Evolutionary conservation across 805 yeast genomes (phyloP).

Genomic region (Schizosaccharomyces japonicus): DNA sequence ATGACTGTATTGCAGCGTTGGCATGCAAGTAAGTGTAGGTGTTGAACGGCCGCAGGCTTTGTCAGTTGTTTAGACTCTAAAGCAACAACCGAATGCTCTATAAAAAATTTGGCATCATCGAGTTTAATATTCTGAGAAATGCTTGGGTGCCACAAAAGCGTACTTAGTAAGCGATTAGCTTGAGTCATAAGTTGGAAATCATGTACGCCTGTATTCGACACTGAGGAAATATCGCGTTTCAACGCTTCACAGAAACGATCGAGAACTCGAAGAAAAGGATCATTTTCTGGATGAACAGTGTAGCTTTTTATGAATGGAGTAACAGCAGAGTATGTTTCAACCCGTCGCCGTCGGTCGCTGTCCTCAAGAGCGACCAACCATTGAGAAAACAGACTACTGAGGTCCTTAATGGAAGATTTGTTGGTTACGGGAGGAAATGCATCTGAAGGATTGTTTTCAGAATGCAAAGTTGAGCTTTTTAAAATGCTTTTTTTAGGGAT

Average conservation of each 20-base stretch:
- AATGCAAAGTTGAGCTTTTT: background rate
- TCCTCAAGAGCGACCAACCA: background rate
- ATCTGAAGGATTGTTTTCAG: background rate
- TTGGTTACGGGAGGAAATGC: background rate
- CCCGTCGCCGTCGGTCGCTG: background rate
- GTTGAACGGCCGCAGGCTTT: background rate
- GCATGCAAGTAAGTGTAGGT: background rate
- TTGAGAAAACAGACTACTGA: background rate
- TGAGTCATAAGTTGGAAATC: background rate
- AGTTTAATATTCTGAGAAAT: background rate
- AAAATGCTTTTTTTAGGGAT: background rate
- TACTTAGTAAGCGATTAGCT: background rate
- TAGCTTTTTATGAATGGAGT: background rate
- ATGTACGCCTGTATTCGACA: background rate
- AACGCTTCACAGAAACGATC: background rate
- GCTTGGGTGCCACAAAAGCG: constrained; percentile 1
- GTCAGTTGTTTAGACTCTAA: background rate
- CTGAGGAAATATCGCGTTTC: background rate
- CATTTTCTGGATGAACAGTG: background rate
- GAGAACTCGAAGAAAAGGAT: background rate
- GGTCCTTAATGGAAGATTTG: background rate
- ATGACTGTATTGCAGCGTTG: background rate
- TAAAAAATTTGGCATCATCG: constrained; percentile 1
- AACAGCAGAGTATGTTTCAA: background rate
- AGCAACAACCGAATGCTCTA: background rate